These are phyloP conservation scores for Panicum virgatum DNA, from an alignment of 202 grass and related monocot species.

Conservation along the genomic window DNA sequence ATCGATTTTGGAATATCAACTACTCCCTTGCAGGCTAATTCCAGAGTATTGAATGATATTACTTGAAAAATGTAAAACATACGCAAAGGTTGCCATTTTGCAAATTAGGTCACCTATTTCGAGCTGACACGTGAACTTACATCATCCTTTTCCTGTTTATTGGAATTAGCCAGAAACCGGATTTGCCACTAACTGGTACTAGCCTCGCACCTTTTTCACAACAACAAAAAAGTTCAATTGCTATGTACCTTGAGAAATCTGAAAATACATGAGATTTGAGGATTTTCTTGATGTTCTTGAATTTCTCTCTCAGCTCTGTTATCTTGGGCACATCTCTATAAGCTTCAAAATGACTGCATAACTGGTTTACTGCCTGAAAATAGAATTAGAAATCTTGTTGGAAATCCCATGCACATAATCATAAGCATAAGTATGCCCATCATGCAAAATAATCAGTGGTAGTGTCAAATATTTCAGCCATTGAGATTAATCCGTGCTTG, in stretches of 20 bases:
- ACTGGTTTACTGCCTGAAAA: conserved; percentile 91
- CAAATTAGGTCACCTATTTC: conserved; percentile 29
- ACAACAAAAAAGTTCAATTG: conserved; percentile 20
- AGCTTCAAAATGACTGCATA: conserved; percentile 99
- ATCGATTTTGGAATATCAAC: not conserved
- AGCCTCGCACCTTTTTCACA: not conserved
- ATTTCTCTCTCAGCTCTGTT: conserved; percentile 96
- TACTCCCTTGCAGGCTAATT: not conserved
- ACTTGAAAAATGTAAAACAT: conserved; percentile 21
- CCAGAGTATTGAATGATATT: not conserved
- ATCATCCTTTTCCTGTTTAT: conserved; percentile 25
- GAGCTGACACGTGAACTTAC: conserved; percentile 13
- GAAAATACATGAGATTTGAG: conserved; percentile 99
- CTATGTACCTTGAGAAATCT: conserved; percentile 91
- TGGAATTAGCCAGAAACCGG: not conserved
- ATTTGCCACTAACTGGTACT: conserved; percentile 1
- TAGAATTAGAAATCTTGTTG: conserved; percentile 5
- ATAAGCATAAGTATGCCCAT: not conserved
- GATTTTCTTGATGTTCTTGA: conserved; percentile 99
- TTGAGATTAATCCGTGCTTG: conserved; percentile 3
- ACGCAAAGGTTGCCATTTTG: not conserved
- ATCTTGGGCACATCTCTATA: conserved; percentile 98
- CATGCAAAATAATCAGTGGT: not conserved
- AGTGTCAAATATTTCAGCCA: conserved; percentile 13
- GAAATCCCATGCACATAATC: conserved; percentile 1